These are phyloP conservation scores for Phytophthora vignae DNA, from an alignment of 352 stramenopile species.

Conservation along the genomic window DNA sequence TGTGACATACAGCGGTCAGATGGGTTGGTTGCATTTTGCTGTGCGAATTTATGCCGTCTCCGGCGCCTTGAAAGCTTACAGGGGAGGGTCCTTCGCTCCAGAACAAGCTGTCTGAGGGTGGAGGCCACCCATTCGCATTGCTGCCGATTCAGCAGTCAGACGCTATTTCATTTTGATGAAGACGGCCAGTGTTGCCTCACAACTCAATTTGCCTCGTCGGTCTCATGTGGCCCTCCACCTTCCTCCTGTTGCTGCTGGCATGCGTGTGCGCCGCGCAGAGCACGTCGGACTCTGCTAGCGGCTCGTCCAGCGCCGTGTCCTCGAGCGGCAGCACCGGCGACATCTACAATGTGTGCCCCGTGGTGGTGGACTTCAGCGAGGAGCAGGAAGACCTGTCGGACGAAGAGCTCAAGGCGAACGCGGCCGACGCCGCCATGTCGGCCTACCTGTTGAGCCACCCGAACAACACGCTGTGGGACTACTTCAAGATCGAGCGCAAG, in stretches of 20 bases:
- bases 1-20: no score
- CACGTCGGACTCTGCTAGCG: background rate
- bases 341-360: conserved; percentile 40
- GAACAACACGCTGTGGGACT: conserved; percentile 33
- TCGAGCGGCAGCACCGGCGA: conserved; percentile 12
- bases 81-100: no score
- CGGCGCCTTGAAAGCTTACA: no score
- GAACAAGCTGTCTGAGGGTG: no score
- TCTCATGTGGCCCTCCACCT: conserved; percentile 25
- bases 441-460: conserved; percentile 30
- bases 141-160: no score
- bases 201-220: conserved; percentile 17
- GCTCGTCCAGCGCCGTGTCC: background rate
- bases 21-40: no score
- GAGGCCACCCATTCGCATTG: no score
- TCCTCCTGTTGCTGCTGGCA: conserved; percentile 20
- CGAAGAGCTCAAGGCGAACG: conserved; percentile 32
- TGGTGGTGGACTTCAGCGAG: conserved; percentile 26
- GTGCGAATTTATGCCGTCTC: no score
- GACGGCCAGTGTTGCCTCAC: no score
- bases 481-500: conserved; percentile 27
- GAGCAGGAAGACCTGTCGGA: conserved; percentile 26
- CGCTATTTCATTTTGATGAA: no score
- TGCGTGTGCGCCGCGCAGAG: conserved; percentile 21
- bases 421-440: conserved; percentile 29